Base-by-base conservation (phyloP, 1,284 basidiomycete species). In the Ceratobasidium sp. region DNA sequence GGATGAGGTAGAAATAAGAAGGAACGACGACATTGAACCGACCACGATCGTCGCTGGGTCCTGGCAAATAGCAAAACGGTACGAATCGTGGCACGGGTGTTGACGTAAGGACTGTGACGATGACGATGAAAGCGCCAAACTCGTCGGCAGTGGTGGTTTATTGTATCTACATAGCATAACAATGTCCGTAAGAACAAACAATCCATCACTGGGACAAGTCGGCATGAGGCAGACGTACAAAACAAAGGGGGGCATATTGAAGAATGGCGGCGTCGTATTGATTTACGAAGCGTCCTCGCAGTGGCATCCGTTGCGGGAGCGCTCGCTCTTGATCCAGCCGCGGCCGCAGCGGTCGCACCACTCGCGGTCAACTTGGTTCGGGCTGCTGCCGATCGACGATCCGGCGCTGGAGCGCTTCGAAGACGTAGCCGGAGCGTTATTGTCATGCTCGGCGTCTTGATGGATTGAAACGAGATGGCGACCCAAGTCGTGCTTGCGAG, bases 381-480 rank as follows among this genome's bases (percentile, higher is more conserved):
- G 56, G 50, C 31, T 47, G 41, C 33, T 60, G 36, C 54, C 65
- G 11, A 57, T 41, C 67, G 66, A 59, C 36, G 54, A 29, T 19
- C 50, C 59, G 29, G 64, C 31, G 36, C 36, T 64, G 53, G 53
- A 73, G 54, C 65, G 64, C 41, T 73, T 66, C 65, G 64, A 54
- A 14, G 74, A 65, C 27, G 48, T 56, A 60, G 71, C 71, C 17
- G 54, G 47, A 65, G 65, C 62, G 51, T 50, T 27, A 41, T 56
- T 57, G 15, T 56, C 63, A 54, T 74, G 67, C 67, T 71, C 74
- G 56, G 63, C 41, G 73, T 91, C 90, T 51, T 91, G 91, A 80
- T 96, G 94, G 77, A 96, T 94, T 76, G 92, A 93, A 56, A 94
- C 89, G 57, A 95, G 86, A 81, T 96, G 94, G 62, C 94, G 90